These are phyloP conservation scores for Umbelopsis sp. DNA, from an alignment of 192 early-diverging fungal species.

Conservation along the genomic window DNA sequence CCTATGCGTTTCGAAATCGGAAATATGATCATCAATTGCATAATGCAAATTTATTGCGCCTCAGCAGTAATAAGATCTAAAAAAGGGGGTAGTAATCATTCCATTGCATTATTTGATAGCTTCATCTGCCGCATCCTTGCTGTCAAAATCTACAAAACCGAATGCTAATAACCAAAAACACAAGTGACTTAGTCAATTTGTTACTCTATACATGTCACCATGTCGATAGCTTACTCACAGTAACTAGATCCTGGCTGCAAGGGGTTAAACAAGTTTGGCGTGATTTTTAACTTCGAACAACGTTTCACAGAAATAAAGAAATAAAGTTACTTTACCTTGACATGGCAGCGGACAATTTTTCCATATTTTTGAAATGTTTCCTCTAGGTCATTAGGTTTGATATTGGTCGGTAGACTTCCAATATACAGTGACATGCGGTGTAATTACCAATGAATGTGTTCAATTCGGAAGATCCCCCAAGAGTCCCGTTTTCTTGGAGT, in stretches of 20 bases:
- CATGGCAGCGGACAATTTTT: slow-evolving; percentile 38
- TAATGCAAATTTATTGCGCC: too few species aligned
- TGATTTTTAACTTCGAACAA: too few species aligned
- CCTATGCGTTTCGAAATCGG: slow-evolving; percentile 4
- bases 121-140: too few species aligned
- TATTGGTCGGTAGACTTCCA: slow-evolving; percentile 20
- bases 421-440: slow-evolving; percentile 24
- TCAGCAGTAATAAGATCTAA: too few species aligned
- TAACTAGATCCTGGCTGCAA: not conserved
- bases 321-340: slow-evolving; percentile 18
- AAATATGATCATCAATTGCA: too few species aligned
- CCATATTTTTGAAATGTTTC: slow-evolving; percentile 54
- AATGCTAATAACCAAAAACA: too few species aligned
- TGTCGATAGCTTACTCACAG: not conserved
- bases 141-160: too few species aligned
- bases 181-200: not conserved
- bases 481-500: too few species aligned
- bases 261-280: not conserved
- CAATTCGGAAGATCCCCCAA: too few species aligned
- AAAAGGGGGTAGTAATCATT: too few species aligned
- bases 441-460: not conserved
- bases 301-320: too few species aligned
- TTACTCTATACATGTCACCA: not conserved
- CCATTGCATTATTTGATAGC: too few species aligned
- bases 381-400: slow-evolving; percentile 41